phyloP scores from a whole-genome alignment of 495 filamentous ascomycete species.

The Xylaria nigripes region DNA sequence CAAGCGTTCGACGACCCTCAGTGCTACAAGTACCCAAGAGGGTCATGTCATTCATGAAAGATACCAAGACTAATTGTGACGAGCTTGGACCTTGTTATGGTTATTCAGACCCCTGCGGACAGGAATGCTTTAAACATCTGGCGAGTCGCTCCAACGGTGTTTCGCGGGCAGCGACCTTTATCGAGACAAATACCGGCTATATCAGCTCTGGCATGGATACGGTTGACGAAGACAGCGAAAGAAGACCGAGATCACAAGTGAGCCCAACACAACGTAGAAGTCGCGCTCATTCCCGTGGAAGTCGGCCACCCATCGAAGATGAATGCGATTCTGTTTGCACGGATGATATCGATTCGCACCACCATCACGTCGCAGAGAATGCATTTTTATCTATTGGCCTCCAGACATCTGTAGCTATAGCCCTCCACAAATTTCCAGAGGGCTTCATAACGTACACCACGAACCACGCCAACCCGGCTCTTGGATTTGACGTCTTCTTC shows the following conservation, averaged over 20 bases:
- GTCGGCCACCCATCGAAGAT: conserved; percentile 17
- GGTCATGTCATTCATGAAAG: conserved; percentile 57
- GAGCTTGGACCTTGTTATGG: conserved; percentile 72
- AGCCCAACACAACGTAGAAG: conserved; percentile 23
- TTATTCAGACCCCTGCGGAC: conserved; percentile 76
- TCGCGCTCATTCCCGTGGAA: conserved; percentile 25
- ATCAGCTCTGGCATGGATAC: conserved; percentile 13
- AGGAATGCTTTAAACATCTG: conserved; percentile 63
- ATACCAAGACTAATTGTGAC: conserved; percentile 62
- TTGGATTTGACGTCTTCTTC: conserved; percentile 87
- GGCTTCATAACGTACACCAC: conserved; percentile 98
- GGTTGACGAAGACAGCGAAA: conserved; percentile 22
- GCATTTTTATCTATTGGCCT: conserved; percentile 87
- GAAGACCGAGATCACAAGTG: conserved; percentile 10
- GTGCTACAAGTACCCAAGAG: conserved; percentile 39
- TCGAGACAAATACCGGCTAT: conserved; percentile 19
- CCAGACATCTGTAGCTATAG: conserved; percentile 89
- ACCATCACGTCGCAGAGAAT: conserved; percentile 95
- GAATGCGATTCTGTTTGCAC: conserved; percentile 24
- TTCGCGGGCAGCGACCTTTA: conserved; percentile 19
- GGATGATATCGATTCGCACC: conserved; percentile 48
- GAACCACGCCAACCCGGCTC: conserved; percentile 82
- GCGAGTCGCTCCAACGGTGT: conserved; percentile 19
- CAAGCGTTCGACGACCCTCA: conserved; percentile 35
- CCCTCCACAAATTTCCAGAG: conserved; percentile 93